Evolutionary conservation across 306 rosid species (phyloP).

Genomic region (Luffa acutangula): DNA sequence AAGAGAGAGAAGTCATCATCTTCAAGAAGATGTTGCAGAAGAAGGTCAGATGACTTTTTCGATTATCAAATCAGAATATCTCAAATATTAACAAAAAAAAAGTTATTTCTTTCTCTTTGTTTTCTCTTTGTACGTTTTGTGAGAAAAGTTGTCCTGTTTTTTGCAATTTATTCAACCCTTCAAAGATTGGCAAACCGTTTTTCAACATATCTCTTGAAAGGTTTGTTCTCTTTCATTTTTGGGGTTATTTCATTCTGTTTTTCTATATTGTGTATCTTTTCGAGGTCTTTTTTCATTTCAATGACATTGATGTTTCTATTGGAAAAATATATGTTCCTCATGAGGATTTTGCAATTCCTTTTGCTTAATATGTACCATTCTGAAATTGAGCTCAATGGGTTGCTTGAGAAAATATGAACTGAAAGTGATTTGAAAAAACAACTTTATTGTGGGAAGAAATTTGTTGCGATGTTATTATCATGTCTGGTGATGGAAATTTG

Average conservation of each 20-base stretch:
- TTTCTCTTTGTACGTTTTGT: no score
- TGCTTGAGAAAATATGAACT: background rate
- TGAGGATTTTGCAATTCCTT: background rate
- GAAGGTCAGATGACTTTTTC: constrained; percentile 28
- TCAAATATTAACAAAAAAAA: no score
- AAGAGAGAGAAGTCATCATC: constrained; percentile 21
- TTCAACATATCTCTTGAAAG: no score
- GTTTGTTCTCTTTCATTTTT: no score
- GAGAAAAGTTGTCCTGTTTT: no score
- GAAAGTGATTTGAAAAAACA: background rate
- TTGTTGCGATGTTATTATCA: constrained; percentile 13
- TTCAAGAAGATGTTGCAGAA: constrained; percentile 27
- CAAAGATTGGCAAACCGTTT: no score
- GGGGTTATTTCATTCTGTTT: no score
- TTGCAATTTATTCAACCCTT: no score
- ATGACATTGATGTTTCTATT: background rate
- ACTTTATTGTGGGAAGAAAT: background rate
- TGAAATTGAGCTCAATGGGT: background rate
- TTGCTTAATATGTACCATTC: background rate
- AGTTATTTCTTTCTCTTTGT: no score
- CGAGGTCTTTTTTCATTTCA: background rate
- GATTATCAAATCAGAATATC: no score
- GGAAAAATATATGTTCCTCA: background rate
- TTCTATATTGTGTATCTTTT: background rate
- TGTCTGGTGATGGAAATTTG: constrained; percentile 22